Conservation (phyloP, 495 filamentous ascomycete species). For the Daldinia childiae region DNA sequence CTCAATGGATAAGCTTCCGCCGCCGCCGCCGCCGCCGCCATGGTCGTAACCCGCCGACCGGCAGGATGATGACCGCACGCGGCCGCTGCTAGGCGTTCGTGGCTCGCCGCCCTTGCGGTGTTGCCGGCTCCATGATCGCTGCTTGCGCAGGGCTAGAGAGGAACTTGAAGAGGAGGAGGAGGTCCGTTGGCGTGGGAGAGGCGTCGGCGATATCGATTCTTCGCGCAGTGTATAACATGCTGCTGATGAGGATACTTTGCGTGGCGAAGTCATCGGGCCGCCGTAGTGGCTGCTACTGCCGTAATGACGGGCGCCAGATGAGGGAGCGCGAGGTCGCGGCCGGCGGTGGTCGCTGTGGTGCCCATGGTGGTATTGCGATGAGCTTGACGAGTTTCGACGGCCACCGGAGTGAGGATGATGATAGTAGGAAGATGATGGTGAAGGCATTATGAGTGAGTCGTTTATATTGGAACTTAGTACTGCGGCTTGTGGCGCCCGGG, state of each 20-base stretch:
- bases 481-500: conserved; percentile 34
- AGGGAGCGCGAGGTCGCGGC: conserved; percentile 54
- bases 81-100: conserved; percentile 24
- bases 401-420: not conserved
- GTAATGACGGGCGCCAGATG: conserved; percentile 54
- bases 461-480: conserved; percentile 30
- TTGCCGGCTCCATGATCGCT: conserved; percentile 38
- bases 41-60: conserved; percentile 20
- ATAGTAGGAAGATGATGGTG: conserved; percentile 13
- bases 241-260: conserved; percentile 43
- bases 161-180: conserved; percentile 27
- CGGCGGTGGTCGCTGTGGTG: conserved; percentile 43
- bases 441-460: conserved; percentile 18
- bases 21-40: conserved; percentile 27
- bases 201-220: conserved; percentile 34
- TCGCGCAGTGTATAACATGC: conserved; percentile 40
- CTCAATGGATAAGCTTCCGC: conserved; percentile 59
- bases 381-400: not conserved
- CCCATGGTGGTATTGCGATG: conserved; percentile 22
- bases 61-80: conserved; percentile 12
- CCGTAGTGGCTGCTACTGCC: conserved; percentile 16
- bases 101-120: conserved; percentile 19
- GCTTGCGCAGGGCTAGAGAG: conserved; percentile 42
- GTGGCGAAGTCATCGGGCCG: conserved; percentile 47
- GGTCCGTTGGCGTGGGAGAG: conserved; percentile 24